Evolutionary conservation across 257 asterid genomes (phyloP).

Genomic region (Datura wrightii): DNA sequence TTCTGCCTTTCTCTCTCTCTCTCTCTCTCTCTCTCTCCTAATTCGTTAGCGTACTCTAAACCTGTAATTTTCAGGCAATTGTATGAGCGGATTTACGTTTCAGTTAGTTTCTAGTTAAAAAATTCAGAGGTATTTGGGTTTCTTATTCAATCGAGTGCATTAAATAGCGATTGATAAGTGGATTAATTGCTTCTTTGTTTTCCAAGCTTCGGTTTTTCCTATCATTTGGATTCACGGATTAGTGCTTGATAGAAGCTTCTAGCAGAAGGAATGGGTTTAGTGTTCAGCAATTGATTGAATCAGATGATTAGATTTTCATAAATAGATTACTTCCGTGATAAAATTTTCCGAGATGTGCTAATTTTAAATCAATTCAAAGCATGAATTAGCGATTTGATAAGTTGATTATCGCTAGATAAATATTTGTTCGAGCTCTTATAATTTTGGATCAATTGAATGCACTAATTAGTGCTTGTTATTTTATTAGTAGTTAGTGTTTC

Average conservation of each 20-base stretch:
- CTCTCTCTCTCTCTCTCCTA: no score
- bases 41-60: no score
- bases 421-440: neutral
- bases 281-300: neutral
- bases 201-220: neutral
- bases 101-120: neutral
- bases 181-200: neutral
- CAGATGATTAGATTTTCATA: neutral
- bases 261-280: neutral
- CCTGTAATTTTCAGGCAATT: neutral
- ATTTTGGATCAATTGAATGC: neutral
- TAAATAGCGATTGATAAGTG: neutral
- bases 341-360: neutral
- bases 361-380: neutral
- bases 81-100: neutral
- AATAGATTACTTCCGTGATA: neutral
- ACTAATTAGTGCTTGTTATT: neutral
- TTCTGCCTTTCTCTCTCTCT: neutral
- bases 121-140: neutral
- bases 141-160: neutral
- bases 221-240: neutral
- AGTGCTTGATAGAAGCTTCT: neutral
- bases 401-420: neutral
- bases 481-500: neutral
- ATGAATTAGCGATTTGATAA: neutral